Evolutionary conservation across 768 basidiomycete species (phyloP).

Genomic region (Clathrus columnatus): DNA sequence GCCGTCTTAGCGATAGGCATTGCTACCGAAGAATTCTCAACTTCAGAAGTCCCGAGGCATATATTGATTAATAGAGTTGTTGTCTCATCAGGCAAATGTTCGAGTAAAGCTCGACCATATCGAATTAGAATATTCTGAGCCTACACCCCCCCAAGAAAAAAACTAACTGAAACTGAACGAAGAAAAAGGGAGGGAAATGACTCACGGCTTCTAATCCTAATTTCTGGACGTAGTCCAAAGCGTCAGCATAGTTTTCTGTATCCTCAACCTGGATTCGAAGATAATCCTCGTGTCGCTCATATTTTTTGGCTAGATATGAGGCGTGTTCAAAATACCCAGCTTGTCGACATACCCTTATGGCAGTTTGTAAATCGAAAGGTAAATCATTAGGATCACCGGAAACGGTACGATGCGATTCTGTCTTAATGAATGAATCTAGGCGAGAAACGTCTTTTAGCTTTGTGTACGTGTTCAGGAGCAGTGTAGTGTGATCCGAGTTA

Average conservation of each 20-base stretch:
- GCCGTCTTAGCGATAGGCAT: constrained; percentile 24
- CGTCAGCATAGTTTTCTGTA: constrained; percentile 71
- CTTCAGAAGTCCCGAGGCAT: constrained; percentile 58
- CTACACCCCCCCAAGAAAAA: too few species aligned
- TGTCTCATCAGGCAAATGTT: constrained; percentile 76
- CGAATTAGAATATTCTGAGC: constrained; percentile 79
- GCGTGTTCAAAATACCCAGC: constrained; percentile 96
- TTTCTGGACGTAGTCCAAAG: constrained; percentile 68
- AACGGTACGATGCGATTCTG: constrained; percentile 51
- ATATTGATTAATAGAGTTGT: constrained; percentile 88
- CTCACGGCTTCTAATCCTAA: constrained; percentile 74
- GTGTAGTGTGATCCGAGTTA: constrained; percentile 93
- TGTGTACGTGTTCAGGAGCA: constrained; percentile 94
- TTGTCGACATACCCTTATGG: constrained; percentile 92
- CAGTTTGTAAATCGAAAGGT: constrained; percentile 95
- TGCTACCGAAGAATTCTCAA: constrained; percentile 26
- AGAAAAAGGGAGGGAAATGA: constrained; percentile 12
- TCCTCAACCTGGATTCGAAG: constrained; percentile 93
- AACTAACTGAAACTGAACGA: too few species aligned
- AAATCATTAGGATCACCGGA: constrained; percentile 49
- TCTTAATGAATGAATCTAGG: constrained; percentile 87
- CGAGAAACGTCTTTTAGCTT: constrained; percentile 88
- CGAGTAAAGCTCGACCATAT: constrained; percentile 82
- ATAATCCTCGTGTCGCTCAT: constrained; percentile 87
- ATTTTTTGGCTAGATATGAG: constrained; percentile 85